A percentile compares a stretch with the other conserved stretches of the same genome.
Conservation (phyloP, 2,329 filamentous ascomycete genomes). For the Neonectria neomacrospora region DNA sequence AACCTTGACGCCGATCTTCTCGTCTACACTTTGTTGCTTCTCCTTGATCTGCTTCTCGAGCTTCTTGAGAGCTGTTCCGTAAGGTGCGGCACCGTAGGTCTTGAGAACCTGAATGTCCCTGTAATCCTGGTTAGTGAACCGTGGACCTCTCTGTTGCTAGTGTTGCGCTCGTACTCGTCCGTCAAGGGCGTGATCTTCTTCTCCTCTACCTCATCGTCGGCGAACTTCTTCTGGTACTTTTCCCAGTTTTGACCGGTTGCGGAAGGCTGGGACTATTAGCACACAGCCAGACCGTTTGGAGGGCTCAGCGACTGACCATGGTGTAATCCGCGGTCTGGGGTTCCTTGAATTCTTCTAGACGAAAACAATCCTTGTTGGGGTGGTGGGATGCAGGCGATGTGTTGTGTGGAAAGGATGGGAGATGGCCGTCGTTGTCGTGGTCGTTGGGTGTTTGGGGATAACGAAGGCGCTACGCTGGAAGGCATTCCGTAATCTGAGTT, state of each 20-base stretch:
- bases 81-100: constrained; percentile 97
- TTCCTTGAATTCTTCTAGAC: constrained; percentile 4
- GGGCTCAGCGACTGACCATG: constrained; percentile 53
- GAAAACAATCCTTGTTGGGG: background rate
- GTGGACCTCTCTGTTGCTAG: background rate
- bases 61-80: constrained; percentile 93
- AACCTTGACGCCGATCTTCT: constrained; percentile 93
- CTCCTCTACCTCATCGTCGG: constrained; percentile 96
- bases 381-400: constrained; percentile 10
- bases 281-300: constrained; percentile 23
- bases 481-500: constrained; percentile 55
- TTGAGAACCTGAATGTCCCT: constrained; percentile 99
- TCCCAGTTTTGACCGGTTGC: constrained; percentile 96
- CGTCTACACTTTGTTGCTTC: constrained; percentile 96
- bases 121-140: constrained; percentile 42
- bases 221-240: constrained; percentile 98
- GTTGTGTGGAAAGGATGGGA: constrained; percentile 18
- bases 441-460: constrained; percentile 44
- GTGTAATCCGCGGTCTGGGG: constrained; percentile 48
- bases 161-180: constrained; percentile 79
- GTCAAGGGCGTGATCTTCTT: constrained; percentile 99
- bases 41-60: constrained; percentile 99
- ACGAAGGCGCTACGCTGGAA: constrained; percentile 45
- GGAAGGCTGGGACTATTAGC: constrained; percentile 75
- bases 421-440: constrained; percentile 32